These are phyloP conservation scores for Decorospora gaudefroyi DNA, from an alignment of 2,329 filamentous ascomycete species.

Conservation along the genomic window DNA sequence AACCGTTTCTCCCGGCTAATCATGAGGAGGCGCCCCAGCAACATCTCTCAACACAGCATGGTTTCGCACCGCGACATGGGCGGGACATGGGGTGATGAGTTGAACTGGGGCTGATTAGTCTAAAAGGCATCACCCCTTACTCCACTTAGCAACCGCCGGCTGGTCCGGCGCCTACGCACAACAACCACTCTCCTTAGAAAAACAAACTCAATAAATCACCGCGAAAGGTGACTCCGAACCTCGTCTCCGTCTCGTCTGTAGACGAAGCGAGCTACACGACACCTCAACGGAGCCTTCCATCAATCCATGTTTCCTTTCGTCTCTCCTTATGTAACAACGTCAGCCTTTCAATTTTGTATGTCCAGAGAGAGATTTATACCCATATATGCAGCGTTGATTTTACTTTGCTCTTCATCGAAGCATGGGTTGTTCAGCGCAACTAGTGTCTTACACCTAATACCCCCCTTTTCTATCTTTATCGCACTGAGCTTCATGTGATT, in stretches of 20 bases:
- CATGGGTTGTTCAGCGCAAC: too few species aligned
- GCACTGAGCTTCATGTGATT: neutral
- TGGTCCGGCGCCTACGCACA: constrained; percentile 30
- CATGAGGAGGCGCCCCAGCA: constrained; percentile 44
- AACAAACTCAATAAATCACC: constrained; percentile 36
- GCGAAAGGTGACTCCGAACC: constrained; percentile 49
- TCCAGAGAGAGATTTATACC: constrained; percentile 12
- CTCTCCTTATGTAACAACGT: constrained; percentile 24
- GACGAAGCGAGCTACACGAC: constrained; percentile 42
- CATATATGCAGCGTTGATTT: constrained; percentile 18
- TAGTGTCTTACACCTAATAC: constrained; percentile 6
- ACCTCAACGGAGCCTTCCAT: constrained; percentile 41
- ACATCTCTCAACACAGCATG: constrained; percentile 45
- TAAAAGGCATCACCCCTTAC: neutral
- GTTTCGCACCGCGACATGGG: constrained; percentile 41
- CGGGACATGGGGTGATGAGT: constrained; percentile 41
- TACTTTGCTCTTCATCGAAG: constrained; percentile 5
- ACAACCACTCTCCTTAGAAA: constrained; percentile 28
- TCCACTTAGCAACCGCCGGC: constrained; percentile 22
- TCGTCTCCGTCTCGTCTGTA: constrained; percentile 23
- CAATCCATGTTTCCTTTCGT: constrained; percentile 18
- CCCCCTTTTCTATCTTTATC: neutral
- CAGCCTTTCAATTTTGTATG: constrained; percentile 1
- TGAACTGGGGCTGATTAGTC: constrained; percentile 43
- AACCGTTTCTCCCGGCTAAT: constrained; percentile 45